phyloP scores from a whole-genome alignment of 208 protist genomes.

The Eutreptiella sp. region DNA sequence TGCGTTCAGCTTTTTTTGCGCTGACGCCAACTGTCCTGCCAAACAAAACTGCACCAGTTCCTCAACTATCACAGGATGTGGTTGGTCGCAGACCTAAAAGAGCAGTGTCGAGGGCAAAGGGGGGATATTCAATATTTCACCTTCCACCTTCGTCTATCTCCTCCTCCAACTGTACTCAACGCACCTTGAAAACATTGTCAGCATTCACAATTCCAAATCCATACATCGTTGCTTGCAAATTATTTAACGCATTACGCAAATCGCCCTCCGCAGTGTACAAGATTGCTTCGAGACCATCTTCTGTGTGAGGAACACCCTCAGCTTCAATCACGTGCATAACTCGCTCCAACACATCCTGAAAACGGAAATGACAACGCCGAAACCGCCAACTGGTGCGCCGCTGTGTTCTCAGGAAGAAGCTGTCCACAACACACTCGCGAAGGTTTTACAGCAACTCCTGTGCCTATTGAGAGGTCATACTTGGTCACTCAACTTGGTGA shows the following conservation, averaged over 20 bases:
- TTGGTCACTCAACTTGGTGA: background rate
- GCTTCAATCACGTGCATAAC: constrained; percentile 76
- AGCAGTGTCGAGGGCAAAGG: constrained; percentile 31
- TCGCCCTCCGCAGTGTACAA: constrained; percentile 96
- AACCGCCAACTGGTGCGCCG: background rate
- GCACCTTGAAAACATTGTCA: constrained; percentile 98
- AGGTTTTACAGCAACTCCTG: constrained; percentile 3
- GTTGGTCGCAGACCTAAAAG: constrained; percentile 96
- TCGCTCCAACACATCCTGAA: constrained; percentile 83
- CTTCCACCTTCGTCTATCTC: constrained; percentile 3
- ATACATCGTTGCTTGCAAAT: constrained; percentile 89
- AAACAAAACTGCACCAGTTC: constrained; percentile 75
- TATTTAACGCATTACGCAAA: constrained; percentile 94
- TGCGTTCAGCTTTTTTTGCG: constrained; percentile 66
- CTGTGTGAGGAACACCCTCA: constrained; percentile 53
- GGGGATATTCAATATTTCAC: background rate
- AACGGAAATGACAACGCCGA: too few relatives aligned
- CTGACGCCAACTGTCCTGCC: constrained; percentile 57
- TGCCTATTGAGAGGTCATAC: constrained; percentile 17
- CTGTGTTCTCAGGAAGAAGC: background rate
- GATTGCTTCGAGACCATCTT: constrained; percentile 93
- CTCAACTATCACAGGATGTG: constrained; percentile 89
- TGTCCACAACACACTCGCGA: too few relatives aligned
- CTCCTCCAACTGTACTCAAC: constrained; percentile 1
- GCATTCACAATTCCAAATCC: constrained; percentile 89